Evolutionary conservation across 768 basidiomycete genomes (phyloP).

Genomic region (Pleurotus cornucopiae): DNA sequence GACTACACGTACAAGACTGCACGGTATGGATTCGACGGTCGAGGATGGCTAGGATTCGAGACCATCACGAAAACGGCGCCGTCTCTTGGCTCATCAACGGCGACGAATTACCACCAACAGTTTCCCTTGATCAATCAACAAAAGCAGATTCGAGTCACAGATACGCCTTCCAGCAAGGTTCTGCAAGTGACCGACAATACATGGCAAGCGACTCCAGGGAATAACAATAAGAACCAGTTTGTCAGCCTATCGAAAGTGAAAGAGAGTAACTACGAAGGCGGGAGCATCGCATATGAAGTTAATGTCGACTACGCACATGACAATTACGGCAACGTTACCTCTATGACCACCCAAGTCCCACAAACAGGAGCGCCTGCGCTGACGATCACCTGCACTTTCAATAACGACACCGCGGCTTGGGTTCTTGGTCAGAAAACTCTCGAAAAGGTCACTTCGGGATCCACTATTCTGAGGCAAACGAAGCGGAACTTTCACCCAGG

Average conservation of each 20-base stretch:
- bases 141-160: background rate
- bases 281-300: conserved; percentile 2
- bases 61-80: conserved; percentile 11
- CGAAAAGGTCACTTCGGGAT: background rate
- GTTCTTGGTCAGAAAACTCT: conserved; percentile 10
- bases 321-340: conserved; percentile 9
- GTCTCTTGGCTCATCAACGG: conserved; percentile 5
- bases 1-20: conserved; percentile 11
- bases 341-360: conserved; percentile 3
- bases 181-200: background rate
- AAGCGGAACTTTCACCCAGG: background rate
- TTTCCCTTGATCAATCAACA: conserved; percentile 10
- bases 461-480: background rate
- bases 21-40: conserved; percentile 10
- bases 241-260: conserved; percentile 5
- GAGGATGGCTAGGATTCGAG: conserved; percentile 12
- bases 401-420: conserved; percentile 6
- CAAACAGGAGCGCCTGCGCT: conserved; percentile 9
- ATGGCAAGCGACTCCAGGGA: background rate
- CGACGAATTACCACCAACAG: conserved; percentile 8
- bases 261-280: conserved; percentile 1
- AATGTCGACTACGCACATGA: conserved; percentile 10
- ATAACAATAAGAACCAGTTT: background rate
- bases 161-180: background rate
- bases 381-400: conserved; percentile 3